phyloP scores from a whole-genome alignment of 176 grass and related monocot genomes.

The Aegilops longissima region DNA sequence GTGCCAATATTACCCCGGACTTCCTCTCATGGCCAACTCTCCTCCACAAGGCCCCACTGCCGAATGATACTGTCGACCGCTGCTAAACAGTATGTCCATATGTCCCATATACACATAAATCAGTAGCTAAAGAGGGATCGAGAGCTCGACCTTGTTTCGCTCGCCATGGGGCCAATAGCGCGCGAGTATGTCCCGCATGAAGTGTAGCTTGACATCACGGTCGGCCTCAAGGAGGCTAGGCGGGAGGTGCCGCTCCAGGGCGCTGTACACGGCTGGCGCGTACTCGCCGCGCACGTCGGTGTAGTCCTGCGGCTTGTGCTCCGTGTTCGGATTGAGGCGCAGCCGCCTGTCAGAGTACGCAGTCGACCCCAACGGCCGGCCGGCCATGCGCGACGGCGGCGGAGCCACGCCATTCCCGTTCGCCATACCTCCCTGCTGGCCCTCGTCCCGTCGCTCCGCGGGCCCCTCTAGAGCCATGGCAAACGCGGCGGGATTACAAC shows the following conservation, averaged over 20 bases:
- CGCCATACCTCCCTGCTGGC: slow-evolving; percentile 30
- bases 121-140: not conserved
- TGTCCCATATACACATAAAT: not conserved
- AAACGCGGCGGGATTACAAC: slow-evolving; percentile 19
- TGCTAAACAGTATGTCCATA: not conserved
- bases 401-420: slow-evolving; percentile 52
- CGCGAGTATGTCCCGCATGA: slow-evolving; percentile 63
- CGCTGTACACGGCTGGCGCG: slow-evolving; percentile 65
- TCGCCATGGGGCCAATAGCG: slow-evolving; percentile 80
- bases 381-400: slow-evolving; percentile 7
- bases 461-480: slow-evolving; percentile 58
- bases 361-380: not conserved
- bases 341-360: slow-evolving; percentile 51
- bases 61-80: not conserved
- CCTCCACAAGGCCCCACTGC: not conserved
- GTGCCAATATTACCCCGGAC: not conserved
- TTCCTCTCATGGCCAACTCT: not conserved
- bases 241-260: slow-evolving; percentile 77
- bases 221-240: slow-evolving; percentile 63
- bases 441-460: slow-evolving; percentile 49
- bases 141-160: slow-evolving; percentile 55
- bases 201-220: slow-evolving; percentile 60
- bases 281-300: slow-evolving; percentile 62
- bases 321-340: slow-evolving; percentile 64
- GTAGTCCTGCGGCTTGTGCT: slow-evolving; percentile 65